These are phyloP conservation scores for Sporothrix luriei DNA, from an alignment of 2,329 filamentous ascomycete genomes.

Conservation along the genomic window DNA sequence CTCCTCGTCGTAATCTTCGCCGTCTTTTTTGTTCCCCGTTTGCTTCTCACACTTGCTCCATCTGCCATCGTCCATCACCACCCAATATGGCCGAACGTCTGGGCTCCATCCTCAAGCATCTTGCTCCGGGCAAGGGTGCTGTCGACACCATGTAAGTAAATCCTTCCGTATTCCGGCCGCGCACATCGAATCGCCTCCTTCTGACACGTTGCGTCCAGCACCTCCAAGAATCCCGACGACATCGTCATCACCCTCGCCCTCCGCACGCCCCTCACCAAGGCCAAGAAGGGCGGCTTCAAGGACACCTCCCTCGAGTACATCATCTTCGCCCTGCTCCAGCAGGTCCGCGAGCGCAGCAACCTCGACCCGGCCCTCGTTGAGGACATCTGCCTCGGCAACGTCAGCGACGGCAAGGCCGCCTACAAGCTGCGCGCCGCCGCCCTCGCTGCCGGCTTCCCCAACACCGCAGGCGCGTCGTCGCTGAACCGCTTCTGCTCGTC, in stretches of 20 bases:
- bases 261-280: conserved; percentile 87
- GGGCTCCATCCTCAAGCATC: conserved; percentile 82
- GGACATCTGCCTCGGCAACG: conserved; percentile 91
- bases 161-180: conserved; percentile 25
- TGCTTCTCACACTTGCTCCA: background rate
- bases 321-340: conserved; percentile 78
- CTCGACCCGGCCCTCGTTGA: conserved; percentile 80
- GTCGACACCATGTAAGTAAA: conserved; percentile 70
- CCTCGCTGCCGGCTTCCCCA: conserved; percentile 90
- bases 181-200: background rate
- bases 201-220: conserved; percentile 55
- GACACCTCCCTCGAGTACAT: conserved; percentile 89
- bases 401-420: conserved; percentile 80
- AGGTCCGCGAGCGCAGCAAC: conserved; percentile 70
- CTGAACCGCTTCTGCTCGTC: conserved; percentile 98
- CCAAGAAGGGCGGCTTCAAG: conserved; percentile 89
- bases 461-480: conserved; percentile 77
- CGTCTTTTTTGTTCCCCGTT: background rate
- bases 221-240: conserved; percentile 91
- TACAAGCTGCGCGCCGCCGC: conserved; percentile 89
- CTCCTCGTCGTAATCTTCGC: too few species aligned
- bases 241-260: conserved; percentile 92
- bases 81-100: conserved; percentile 70
- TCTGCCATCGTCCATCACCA: background rate
- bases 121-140: conserved; percentile 68